phyloP scores from a whole-genome alignment of 768 basidiomycete species.

The Pholiota conissans region DNA sequence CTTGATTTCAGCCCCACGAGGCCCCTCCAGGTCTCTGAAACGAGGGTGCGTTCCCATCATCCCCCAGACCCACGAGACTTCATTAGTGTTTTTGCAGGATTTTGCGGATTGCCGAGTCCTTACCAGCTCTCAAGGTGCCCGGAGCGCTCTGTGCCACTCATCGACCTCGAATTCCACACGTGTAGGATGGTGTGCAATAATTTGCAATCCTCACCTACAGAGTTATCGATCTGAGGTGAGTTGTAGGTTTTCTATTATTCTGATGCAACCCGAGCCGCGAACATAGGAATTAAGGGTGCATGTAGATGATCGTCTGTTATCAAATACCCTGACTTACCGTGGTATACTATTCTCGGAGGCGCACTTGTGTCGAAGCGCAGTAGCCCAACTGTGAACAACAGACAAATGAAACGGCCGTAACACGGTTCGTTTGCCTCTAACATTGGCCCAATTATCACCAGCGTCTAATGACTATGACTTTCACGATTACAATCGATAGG shows the following conservation, averaged over 20 bases:
- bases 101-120: background rate
- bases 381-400: no score
- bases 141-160: no score
- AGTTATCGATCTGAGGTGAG: background rate
- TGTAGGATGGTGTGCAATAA: background rate
- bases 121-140: background rate
- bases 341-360: background rate
- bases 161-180: background rate
- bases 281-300: background rate
- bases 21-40: background rate
- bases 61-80: background rate
- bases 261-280: background rate
- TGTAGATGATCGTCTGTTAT: background rate
- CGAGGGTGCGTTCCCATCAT: background rate
- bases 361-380: no score
- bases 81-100: background rate
- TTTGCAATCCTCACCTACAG: background rate
- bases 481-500: background rate
- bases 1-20: background rate
- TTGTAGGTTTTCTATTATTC: background rate
- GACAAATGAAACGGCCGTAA: no score
- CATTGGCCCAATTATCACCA: background rate
- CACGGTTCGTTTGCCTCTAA: background rate
- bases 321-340: background rate
- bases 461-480: background rate